A percentile compares a stretch with the other conserved stretches of the same genome.
These are phyloP conservation scores for Monosporozyma unispora DNA, from an alignment of 805 yeast genomes.

Conservation along the genomic window DNA sequence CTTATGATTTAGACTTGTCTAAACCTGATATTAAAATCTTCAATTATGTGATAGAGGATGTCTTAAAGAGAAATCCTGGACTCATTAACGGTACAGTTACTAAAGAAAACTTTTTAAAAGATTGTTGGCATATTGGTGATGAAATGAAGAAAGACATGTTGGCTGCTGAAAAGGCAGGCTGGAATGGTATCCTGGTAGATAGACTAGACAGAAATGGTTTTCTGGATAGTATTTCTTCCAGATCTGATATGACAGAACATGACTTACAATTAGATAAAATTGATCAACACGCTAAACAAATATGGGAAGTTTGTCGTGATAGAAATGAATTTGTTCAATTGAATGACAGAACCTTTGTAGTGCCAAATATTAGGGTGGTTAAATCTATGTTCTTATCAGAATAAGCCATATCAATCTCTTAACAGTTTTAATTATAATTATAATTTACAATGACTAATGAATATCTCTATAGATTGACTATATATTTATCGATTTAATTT, in stretches of 20 bases:
- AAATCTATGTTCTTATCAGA: slow-evolving; percentile 2
- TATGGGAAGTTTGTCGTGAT: slow-evolving; percentile 13
- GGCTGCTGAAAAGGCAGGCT: slow-evolving; percentile 47
- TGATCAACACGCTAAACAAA: slow-evolving; percentile 15
- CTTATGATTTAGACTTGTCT: slow-evolving; percentile 45
- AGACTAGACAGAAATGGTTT: slow-evolving; percentile 31
- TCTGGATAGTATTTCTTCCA: slow-evolving; percentile 7
- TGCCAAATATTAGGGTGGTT: slow-evolving; percentile 18
- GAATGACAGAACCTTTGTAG: slow-evolving; percentile 13
- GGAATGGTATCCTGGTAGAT: slow-evolving; percentile 52
- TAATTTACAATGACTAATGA: slow-evolving; percentile 2
- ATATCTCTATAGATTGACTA: neutral
- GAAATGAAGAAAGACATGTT: slow-evolving; percentile 44
- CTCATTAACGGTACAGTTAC: slow-evolving; percentile 5
- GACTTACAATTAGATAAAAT: slow-evolving; percentile 23
- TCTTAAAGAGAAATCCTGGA: slow-evolving; percentile 17
- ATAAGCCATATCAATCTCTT: neutral
- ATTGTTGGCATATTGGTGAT: slow-evolving; percentile 64
- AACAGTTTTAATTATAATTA: neutral
- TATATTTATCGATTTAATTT: neutral
- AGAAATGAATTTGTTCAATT: slow-evolving; percentile 16
- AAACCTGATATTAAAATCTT: slow-evolving; percentile 49
- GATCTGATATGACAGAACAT: slow-evolving; percentile 11
- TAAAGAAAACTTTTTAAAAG: slow-evolving; percentile 1
- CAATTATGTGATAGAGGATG: slow-evolving; percentile 30